These are phyloP conservation scores for Tolypocladium endophyticum DNA, from an alignment of 2,329 filamentous ascomycete species.

Conservation along the genomic window DNA sequence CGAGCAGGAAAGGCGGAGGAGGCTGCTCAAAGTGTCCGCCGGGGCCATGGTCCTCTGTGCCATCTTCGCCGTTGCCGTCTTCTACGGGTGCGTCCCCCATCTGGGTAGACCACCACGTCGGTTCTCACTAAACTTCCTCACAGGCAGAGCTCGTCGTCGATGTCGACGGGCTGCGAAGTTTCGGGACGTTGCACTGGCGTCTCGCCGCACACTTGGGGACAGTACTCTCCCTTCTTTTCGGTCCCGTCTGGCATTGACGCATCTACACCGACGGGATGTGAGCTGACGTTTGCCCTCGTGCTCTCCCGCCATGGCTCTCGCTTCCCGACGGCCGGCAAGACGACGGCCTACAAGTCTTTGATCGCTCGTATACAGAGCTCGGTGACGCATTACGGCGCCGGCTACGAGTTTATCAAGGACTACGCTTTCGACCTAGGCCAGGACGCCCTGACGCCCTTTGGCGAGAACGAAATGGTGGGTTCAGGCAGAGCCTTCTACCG, in stretches of 20 bases:
- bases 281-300: slow-evolving; percentile 68
- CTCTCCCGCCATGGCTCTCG: slow-evolving; percentile 79
- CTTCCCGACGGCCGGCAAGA: slow-evolving; percentile 64
- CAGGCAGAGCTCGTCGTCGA: background rate
- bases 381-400: slow-evolving; percentile 45
- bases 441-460: slow-evolving; percentile 58
- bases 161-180: slow-evolving; percentile 11
- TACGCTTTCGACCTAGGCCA: slow-evolving; percentile 63
- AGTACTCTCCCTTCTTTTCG: slow-evolving; percentile 78
- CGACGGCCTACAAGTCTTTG: slow-evolving; percentile 49
- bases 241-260: slow-evolving; percentile 56
- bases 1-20: slow-evolving; percentile 1
- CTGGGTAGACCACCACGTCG: background rate
- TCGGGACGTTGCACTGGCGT: slow-evolving; percentile 39
- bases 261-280: slow-evolving; percentile 55
- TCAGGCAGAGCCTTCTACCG: slow-evolving; percentile 68
- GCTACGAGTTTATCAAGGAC: slow-evolving; percentile 59
- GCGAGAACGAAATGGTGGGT: slow-evolving; percentile 58
- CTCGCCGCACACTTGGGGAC: slow-evolving; percentile 66
- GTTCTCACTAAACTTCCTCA: background rate
- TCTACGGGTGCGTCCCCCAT: slow-evolving; percentile 7
- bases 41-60: slow-evolving; percentile 8
- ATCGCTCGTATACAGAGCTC: slow-evolving; percentile 53
- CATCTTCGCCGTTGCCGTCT: slow-evolving; percentile 5
- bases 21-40: slow-evolving; percentile 7